Evolutionary conservation across 306 rosid species (phyloP).

Genomic region (Cicer arietinum): DNA sequence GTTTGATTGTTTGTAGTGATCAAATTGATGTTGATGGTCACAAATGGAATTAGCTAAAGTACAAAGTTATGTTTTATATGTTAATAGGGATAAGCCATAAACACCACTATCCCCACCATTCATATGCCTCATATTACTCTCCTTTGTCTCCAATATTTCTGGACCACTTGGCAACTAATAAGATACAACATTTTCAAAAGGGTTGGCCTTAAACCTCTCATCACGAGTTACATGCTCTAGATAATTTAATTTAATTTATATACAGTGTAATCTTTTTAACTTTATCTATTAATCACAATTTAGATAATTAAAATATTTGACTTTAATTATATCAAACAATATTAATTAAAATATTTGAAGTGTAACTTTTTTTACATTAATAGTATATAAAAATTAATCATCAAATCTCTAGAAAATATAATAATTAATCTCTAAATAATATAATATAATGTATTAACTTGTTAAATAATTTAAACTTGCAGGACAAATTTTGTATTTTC

Average conservation of each 20-base stretch:
- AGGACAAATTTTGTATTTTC: slow-evolving; percentile 3
- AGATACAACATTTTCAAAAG: slow-evolving; percentile 25
- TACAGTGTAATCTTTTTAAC: neutral
- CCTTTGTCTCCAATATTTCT: slow-evolving; percentile 59
- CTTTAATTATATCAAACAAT: too few relatives aligned
- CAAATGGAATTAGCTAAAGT: slow-evolving; percentile 34
- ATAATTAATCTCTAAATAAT: too few relatives aligned
- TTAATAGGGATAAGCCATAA: slow-evolving; percentile 41
- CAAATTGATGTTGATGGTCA: slow-evolving; percentile 44
- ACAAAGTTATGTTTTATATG: slow-evolving; percentile 25
- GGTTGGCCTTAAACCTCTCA: slow-evolving; percentile 40
- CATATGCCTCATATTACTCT: slow-evolving; percentile 47
- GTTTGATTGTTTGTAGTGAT: slow-evolving; percentile 26
- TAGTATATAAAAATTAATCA: too few relatives aligned
- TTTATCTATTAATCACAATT: neutral
- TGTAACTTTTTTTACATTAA: too few relatives aligned
- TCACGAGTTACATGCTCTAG: slow-evolving; percentile 11
- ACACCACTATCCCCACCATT: slow-evolving; percentile 45
- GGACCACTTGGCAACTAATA: slow-evolving; percentile 52
- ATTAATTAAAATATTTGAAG: too few relatives aligned
- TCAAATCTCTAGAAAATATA: too few relatives aligned
- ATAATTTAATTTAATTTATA: neutral
- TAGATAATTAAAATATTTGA: neutral
- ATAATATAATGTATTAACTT: too few relatives aligned
- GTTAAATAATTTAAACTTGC: neutral